These are phyloP conservation scores for Chrysoporthe puriensis DNA, from an alignment of 2,329 filamentous ascomycete genomes.

Conservation along the genomic window DNA sequence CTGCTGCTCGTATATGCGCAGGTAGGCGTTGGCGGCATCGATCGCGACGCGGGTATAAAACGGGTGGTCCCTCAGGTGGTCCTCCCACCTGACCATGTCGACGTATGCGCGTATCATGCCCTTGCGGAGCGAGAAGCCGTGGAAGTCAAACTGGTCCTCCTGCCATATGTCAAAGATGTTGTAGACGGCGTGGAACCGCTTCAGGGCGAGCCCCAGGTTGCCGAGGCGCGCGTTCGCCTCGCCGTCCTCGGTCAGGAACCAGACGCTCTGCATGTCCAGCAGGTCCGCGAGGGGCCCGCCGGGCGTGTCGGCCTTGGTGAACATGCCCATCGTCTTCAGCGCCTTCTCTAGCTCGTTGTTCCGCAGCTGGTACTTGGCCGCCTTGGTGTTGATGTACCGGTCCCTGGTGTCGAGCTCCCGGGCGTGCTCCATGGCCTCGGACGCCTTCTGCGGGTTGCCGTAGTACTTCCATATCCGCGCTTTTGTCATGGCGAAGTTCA, in stretches of 20 bases:
- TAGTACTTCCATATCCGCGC: conserved; percentile 92
- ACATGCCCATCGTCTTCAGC: conserved; percentile 86
- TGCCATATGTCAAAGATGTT: conserved; percentile 98
- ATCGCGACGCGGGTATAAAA: conserved; percentile 88
- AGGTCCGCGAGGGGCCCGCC: conserved; percentile 89
- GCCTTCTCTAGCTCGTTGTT: conserved; percentile 89
- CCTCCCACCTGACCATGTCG: conserved; percentile 96
- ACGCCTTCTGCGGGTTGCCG: conserved; percentile 77
- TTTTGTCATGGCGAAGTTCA: conserved; percentile 94
- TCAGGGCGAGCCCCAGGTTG: conserved; percentile 83
- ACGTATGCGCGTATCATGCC: conserved; percentile 94
- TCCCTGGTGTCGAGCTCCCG: conserved; percentile 86
- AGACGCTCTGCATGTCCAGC: conserved; percentile 97
- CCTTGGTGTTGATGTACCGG: conserved; percentile 97
- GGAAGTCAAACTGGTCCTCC: conserved; percentile 98
- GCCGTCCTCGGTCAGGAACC: conserved; percentile 95
- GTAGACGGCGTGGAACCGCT: conserved; percentile 85
- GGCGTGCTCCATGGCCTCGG: conserved; percentile 86
- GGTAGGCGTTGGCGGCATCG: conserved; percentile 78
- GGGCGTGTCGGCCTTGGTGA: conserved; percentile 87
- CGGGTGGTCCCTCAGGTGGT: conserved; percentile 86
- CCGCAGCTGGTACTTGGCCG: conserved; percentile 92
- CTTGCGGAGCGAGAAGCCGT: conserved; percentile 95
- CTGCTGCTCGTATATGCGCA: conserved; percentile 77
- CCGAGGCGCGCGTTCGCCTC: conserved; percentile 83